Conservation (phyloP, 371 early-diverging fungal genomes). For the Actinomortierella wolfii region DNA sequence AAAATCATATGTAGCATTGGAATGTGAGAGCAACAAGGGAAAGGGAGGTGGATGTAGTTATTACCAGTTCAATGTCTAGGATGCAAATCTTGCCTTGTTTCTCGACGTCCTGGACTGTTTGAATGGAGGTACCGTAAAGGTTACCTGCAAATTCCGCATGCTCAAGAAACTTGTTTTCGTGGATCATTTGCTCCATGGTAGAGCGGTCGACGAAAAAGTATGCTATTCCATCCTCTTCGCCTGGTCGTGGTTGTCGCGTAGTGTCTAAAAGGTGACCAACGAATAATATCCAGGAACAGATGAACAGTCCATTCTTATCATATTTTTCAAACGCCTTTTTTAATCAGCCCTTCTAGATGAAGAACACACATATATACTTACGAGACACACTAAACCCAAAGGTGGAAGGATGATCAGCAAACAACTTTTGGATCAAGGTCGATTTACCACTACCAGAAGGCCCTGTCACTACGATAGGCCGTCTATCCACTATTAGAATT, state of each 20-base stretch:
- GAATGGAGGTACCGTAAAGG: slow-evolving; percentile 86
- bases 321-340: not conserved
- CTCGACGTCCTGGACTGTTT: slow-evolving; percentile 77
- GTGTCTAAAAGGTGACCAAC: slow-evolving; percentile 70
- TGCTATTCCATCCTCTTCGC: slow-evolving; percentile 89
- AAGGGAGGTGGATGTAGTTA: slow-evolving; percentile 1
- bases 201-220: slow-evolving; percentile 90
- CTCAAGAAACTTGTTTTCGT: slow-evolving; percentile 87
- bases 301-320: not conserved
- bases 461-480: slow-evolving; percentile 83
- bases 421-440: slow-evolving; percentile 90
- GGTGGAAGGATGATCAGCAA: slow-evolving; percentile 77
- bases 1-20: not conserved
- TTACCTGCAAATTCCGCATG: slow-evolving; percentile 94
- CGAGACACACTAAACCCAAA: slow-evolving; percentile 97
- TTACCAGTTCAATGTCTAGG: slow-evolving; percentile 85
- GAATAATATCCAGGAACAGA: not conserved
- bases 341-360: not conserved
- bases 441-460: slow-evolving; percentile 97
- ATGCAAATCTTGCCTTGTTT: slow-evolving; percentile 77
- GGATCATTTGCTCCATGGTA: slow-evolving; percentile 70
- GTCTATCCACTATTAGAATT: slow-evolving; percentile 14
- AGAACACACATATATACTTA: slow-evolving; percentile 48
- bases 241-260: slow-evolving; percentile 88
- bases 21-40: not conserved